Conservation (phyloP, 768 basidiomycete genomes). For the Candolleomyces efflorescens region DNA sequence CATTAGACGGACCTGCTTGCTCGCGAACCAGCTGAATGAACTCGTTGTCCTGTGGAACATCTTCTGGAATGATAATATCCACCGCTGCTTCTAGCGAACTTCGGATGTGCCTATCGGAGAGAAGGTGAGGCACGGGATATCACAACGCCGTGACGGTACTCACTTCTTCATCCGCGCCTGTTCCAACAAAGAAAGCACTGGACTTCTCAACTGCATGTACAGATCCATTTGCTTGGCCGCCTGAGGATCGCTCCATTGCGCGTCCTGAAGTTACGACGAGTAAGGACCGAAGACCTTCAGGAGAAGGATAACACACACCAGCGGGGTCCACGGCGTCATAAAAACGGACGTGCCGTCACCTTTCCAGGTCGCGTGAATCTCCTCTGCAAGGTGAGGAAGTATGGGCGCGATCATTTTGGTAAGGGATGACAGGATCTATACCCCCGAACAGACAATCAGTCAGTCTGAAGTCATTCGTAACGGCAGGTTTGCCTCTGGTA, state of each 20-base stretch:
- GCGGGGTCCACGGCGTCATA: constrained; percentile 56
- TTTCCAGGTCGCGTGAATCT: constrained; percentile 56
- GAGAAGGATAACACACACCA: constrained; percentile 42
- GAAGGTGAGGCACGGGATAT: not conserved
- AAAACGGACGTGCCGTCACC: constrained; percentile 58
- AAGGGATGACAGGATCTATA: constrained; percentile 65
- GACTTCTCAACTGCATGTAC: constrained; percentile 55
- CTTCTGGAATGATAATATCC: constrained; percentile 49
- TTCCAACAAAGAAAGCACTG: constrained; percentile 68
- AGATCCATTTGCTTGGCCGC: constrained; percentile 60
- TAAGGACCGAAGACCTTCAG: not conserved
- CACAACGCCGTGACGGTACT: constrained; percentile 14
- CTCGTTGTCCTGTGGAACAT: constrained; percentile 16
- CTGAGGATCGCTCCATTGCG: constrained; percentile 57
- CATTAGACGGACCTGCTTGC: constrained; percentile 24
- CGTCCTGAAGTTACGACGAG: constrained; percentile 32
- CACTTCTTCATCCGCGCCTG: constrained; percentile 74
- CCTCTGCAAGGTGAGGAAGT: constrained; percentile 87
- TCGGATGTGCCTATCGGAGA: constrained; percentile 51
- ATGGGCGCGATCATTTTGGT: constrained; percentile 77
- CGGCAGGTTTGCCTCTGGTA: not conserved
- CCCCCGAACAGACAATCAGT: not conserved
- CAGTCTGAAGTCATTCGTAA: not conserved
- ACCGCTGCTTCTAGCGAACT: constrained; percentile 78
- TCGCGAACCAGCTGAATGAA: constrained; percentile 33